Percentiles rank a stretch among this genome's conserved stretches.
phyloP scores from a whole-genome alignment of 345 rosid species.

The Lepidium sativum region DNA sequence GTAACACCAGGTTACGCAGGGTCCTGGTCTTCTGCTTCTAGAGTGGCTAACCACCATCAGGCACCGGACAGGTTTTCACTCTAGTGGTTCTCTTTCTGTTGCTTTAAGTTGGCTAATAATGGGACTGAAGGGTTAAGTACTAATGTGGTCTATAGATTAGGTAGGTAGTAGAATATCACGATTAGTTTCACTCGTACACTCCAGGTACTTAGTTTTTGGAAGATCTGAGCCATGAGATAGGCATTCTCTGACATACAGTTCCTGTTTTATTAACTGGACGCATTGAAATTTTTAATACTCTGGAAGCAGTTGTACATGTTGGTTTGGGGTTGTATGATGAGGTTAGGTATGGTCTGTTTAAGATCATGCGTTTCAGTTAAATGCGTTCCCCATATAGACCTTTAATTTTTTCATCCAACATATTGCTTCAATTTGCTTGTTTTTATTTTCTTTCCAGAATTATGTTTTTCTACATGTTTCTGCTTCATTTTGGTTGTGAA shows the following conservation, averaged over 20 bases:
- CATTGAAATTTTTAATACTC: background rate
- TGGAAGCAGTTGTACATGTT: background rate
- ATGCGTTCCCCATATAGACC: background rate
- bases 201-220: background rate
- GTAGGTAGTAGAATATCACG: background rate
- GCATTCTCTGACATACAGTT: background rate
- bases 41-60: slow-evolving; percentile 29
- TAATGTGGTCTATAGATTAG: background rate
- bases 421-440: background rate
- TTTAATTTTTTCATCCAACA: background rate
- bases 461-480: background rate
- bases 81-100: background rate
- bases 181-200: background rate
- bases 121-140: background rate
- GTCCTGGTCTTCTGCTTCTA: slow-evolving; percentile 46
- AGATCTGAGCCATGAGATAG: background rate
- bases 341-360: background rate
- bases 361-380: background rate
- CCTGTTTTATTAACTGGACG: background rate
- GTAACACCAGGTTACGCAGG: slow-evolving; percentile 48
- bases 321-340: background rate
- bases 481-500: background rate
- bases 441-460: background rate
- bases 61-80: slow-evolving; percentile 44
- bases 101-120: background rate